Base-by-base conservation (phyloP, 371 early-diverging fungal species). In the Sporodiniella umbellata region DNA sequence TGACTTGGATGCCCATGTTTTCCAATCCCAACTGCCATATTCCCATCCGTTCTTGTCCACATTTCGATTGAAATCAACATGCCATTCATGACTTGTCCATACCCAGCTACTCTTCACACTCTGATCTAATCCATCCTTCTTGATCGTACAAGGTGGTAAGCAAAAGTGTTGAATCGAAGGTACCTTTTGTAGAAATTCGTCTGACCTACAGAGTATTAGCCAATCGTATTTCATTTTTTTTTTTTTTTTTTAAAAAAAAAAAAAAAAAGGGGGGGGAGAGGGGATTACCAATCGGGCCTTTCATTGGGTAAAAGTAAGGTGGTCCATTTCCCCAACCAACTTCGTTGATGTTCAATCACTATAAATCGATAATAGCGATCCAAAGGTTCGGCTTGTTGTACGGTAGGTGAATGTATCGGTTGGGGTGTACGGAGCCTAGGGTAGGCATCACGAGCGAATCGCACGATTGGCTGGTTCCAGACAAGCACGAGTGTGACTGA, bases 21-120 rank as follows among this genome's bases (percentile, higher is more conserved):
- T 38, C 63, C 63, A 62, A 23, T 54, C 54, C 30, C 44, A 58
- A 6, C 38, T 39, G 22, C 63, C 63, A 40, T 62, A 62, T 33
- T 62, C 63, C 58, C 58, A 62, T 0, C 58, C 58, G n/a, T 54
- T 40, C 39, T 54, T 42, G 26, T 54, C 58, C 25, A 49, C 49
- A 47, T 53, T 45, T 6, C 33, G 37, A 28, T 53, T 42, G 8
- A 42, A 31, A n/a, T 61, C 53, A 15, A 56, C 52, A 33, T 54
- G 48, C 63, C 63, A 62, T 5, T 51, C 51, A 21, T 49, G 45
- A 14, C 47, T 50, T 1, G 38, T 28, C 63, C 63, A 62, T 10
- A 58, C 39, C 63, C 58, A 54, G 14, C 39, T 54, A 12, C 23
- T 54, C 18, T 50, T 50, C 19, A 42, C 42, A 3, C 19, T 25